Base-by-base conservation (phyloP, 148 eudicot species). In the Amaranthus palmeri region DNA sequence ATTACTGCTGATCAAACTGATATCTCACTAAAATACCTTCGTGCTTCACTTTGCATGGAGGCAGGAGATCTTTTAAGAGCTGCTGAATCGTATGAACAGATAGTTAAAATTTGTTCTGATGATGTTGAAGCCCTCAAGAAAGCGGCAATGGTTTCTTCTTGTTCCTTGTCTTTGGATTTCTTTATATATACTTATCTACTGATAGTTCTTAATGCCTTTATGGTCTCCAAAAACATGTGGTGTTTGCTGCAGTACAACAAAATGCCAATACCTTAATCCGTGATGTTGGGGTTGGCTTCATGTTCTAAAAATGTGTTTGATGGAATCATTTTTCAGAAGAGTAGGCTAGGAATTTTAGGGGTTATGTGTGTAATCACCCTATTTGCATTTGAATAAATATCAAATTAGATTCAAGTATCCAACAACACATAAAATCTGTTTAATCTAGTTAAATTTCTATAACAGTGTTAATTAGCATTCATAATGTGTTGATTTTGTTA, bases 21-120 rank as follows among this genome's bases (percentile, higher is more conserved):
- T 83, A 71, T 83, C 70, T 71, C 78, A 69, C 97, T 91, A 51
- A 81, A 74, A 69, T 77, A 82, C 79, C 73, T 61, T 18, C 87
- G 83, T 59, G 98, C 98, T 81, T 82, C 88, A 17, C 83, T 86
- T 40, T 89, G 44, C 77, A 59, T 87, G 77, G 88, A 93, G 78
- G 77, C 81, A 50, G 85, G 84, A 68, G 84, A 89, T 13, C 83
- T 67, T 77, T 81, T 70, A 42, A 87, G 83, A 79, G 98, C 98
- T 71, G 98, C 98, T 75, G 97, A 88, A 68, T 75, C 95, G 41
- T 93, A 93, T 82, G 83, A 86, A 65, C 96, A 88, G 78, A 89
- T 93, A 42, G 80, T 72, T 25, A 82, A 77, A 56, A 74, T 81
- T 40, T 70, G 84, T 65, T 97, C 88, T 54, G 78, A 84, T 77